These are phyloP conservation scores for Vaccinium darrowii DNA, from an alignment of 148 eudicot genomes.

Conservation along the genomic window DNA sequence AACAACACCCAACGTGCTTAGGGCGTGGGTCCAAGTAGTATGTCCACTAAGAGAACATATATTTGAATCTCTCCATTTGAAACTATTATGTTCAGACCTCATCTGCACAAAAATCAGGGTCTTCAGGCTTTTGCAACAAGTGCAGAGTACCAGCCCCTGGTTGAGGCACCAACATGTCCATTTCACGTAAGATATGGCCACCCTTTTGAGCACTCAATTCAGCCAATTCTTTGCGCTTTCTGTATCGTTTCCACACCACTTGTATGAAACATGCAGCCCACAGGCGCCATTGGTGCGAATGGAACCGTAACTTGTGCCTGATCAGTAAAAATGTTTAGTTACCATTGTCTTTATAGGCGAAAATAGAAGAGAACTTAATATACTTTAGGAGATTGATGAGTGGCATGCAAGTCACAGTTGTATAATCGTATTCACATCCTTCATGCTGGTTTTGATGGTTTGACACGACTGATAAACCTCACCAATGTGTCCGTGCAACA, in stretches of 20 bases:
- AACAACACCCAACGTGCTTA: neutral
- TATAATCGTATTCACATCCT: neutral
- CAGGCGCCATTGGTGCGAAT: conserved; percentile 82
- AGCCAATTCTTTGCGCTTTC: conserved; percentile 34
- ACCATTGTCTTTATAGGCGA: neutral
- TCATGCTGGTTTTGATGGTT: neutral
- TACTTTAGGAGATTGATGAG: neutral
- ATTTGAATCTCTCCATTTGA: neutral
- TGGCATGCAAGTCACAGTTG: neutral
- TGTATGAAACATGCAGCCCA: conserved; percentile 91
- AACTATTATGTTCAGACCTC: neutral
- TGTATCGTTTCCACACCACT: conserved; percentile 68
- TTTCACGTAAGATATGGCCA: neutral
- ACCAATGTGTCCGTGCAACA: neutral
- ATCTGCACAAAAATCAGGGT: neutral
- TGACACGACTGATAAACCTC: neutral
- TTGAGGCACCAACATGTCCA: conserved; percentile 8
- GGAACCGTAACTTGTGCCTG: conserved; percentile 66
- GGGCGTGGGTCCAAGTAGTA: neutral
- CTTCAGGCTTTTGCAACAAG: neutral
- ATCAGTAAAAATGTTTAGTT: conserved; percentile 2
- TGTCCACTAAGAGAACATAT: neutral
- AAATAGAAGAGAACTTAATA: neutral
- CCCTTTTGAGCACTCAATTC: conserved; percentile 32
- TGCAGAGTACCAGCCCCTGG: conserved; percentile 20